Base-by-base conservation (phyloP, 208 protist genomes). In the Trypanosoma caninum region DNA sequence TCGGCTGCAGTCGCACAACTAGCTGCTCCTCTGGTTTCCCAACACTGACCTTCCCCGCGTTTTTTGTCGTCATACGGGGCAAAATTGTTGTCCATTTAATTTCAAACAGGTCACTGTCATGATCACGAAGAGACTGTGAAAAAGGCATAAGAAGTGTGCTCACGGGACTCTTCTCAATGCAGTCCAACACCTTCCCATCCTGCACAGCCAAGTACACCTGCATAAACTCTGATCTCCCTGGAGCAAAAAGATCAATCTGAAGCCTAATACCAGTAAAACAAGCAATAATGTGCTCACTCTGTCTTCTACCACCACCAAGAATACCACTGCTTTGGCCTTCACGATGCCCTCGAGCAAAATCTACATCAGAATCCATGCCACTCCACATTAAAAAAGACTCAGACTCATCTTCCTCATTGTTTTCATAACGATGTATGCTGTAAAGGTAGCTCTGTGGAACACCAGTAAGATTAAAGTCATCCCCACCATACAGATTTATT, bases 151-250 rank as follows among this genome's bases (percentile, higher is more conserved):
- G 59, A 18, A 87, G 51, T 14, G 72, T 74, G 38, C 68, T 65
- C 20, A 87, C 76, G 27, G 72, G 61, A 42, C 80, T 87, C 51
- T 55, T 66, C 56, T 73, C 68, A 51, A 87, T 82, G 70, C 80
- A 82, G 59, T 87, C 80, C 37, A 80, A 68, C 0, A 87, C 69
- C 9, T 78, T 78, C 2, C 54, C 65, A 62, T 82, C 75, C 22
- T 67, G 65, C 7, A 82, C 66, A 23, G 75, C 59, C 4, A 82
- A 37, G 40, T 74, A 68, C 13, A 82, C 50, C 73, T 79, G 78
- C 59, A 72, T 44, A 37, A 78, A 72, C 27, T 82, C 60, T 55
- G 72, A 62, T 16, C 63, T 50, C 30, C 56, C 76, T n/a, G 72
- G 69, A 5, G 64, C 33, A 57, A 80, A 82, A 0, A 73, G 47